Conservation (phyloP, 2,329 filamentous ascomycete species). For the Calonectria pseudoturangicola region DNA sequence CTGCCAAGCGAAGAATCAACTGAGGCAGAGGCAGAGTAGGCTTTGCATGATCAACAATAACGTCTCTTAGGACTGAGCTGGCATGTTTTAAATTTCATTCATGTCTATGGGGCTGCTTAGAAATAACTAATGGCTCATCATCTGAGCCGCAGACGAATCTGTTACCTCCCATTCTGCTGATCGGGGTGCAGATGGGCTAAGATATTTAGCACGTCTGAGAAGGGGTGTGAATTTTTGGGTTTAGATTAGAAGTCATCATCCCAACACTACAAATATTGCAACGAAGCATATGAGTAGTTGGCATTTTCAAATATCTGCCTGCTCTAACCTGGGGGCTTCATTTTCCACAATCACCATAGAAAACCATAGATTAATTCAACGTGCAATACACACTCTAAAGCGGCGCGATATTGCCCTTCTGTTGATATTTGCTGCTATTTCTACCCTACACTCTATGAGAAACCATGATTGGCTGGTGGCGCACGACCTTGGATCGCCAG, state of each 20-base stretch:
- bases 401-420: not conserved
- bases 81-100: constrained; percentile 18
- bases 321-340: not conserved
- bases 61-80: not conserved
- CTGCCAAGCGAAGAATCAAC: constrained; percentile 65
- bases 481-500: not conserved
- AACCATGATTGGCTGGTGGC: constrained; percentile 16
- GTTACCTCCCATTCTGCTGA: not conserved
- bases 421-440: constrained; percentile 6
- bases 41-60: constrained; percentile 7
- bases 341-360: not conserved
- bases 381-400: not conserved
- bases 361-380: too few relatives aligned
- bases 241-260: not conserved
- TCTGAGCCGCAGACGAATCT: constrained; percentile 12
- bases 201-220: not conserved
- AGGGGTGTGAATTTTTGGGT: not conserved
- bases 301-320: not conserved
- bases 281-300: not conserved
- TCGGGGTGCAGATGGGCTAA: not conserved
- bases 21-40: constrained; percentile 50
- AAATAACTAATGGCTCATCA: not conserved
- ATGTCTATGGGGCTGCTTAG: not conserved
- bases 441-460: constrained; percentile 21
- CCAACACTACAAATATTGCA: too few relatives aligned